These are phyloP conservation scores for Pseudogymnoascus sp. DNA, from an alignment of 2,329 filamentous ascomycete genomes.

Conservation along the genomic window DNA sequence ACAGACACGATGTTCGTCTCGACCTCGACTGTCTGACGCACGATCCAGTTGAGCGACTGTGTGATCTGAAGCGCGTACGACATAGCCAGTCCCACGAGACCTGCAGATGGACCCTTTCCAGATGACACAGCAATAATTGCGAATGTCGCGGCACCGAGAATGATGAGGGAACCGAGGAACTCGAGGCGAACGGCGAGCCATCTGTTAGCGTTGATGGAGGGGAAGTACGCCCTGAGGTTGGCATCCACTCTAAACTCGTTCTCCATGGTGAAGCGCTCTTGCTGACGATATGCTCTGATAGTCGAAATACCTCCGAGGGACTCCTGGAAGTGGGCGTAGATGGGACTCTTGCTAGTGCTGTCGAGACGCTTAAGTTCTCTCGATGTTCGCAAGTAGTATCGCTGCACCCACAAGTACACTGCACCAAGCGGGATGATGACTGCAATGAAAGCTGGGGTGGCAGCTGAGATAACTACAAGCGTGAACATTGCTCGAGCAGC, in stretches of 20 bases:
- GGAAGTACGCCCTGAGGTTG: constrained; percentile 90
- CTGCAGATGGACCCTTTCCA: constrained; percentile 55
- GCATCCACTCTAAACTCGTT: constrained; percentile 97
- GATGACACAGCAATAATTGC: constrained; percentile 70
- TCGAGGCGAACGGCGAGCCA: constrained; percentile 94
- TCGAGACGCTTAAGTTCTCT: constrained; percentile 94
- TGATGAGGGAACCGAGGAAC: constrained; percentile 91
- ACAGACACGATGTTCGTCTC: constrained; percentile 99
- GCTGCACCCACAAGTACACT: constrained; percentile 87
- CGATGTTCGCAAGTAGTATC: constrained; percentile 93
- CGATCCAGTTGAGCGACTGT: constrained; percentile 96
- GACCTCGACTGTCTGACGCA: constrained; percentile 97
- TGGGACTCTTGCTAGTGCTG: constrained; percentile 89
- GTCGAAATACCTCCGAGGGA: constrained; percentile 89
- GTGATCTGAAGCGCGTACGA: constrained; percentile 97
- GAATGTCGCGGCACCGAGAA: constrained; percentile 76
- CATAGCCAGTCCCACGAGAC: constrained; percentile 87
- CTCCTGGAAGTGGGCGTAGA: constrained; percentile 98
- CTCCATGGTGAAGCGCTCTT: constrained; percentile 78
- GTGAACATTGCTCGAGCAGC: constrained; percentile 71
- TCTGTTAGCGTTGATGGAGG: constrained; percentile 85
- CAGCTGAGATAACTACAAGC: constrained; percentile 71
- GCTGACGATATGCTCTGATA: constrained; percentile 88
- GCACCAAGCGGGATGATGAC: constrained; percentile 73
- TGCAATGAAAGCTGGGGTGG: constrained; percentile 71